Percentiles rank a stretch among this genome's conserved stretches.
Evolutionary conservation across 2,329 filamentous ascomycete genomes (phyloP).

Genomic region (Monilinia fructicola): DNA sequence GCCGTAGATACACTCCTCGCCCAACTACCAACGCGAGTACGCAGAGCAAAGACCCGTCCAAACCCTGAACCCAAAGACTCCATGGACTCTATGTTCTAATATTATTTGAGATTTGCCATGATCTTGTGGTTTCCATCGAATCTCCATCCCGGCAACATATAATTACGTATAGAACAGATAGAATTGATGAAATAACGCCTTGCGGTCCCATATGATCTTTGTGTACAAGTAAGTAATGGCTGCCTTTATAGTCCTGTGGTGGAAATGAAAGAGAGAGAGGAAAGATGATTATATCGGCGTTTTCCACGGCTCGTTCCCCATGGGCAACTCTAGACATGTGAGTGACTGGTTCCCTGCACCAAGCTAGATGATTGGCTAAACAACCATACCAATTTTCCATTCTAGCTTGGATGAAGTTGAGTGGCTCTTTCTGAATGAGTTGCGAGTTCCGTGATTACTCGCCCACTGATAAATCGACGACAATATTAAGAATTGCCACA

Average conservation of each 20-base stretch:
- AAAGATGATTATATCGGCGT: neutral
- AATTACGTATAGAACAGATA: too few species aligned
- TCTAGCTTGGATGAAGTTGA: neutral
- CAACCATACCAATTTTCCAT: neutral
- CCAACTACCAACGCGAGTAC: neutral
- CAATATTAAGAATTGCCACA: conserved; percentile 89
- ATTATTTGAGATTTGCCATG: neutral
- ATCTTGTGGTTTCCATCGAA: neutral
- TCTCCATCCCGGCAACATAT: neutral
- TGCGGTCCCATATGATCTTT: neutral
- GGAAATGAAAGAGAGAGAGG: neutral
- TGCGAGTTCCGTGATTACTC: conserved; percentile 26
- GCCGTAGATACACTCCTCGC: too few species aligned
- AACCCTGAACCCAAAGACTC: too few species aligned
- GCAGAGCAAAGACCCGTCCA: too few species aligned
- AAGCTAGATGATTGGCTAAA: neutral
- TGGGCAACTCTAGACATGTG: too few species aligned
- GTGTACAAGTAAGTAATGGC: neutral
- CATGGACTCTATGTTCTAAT: too few species aligned
- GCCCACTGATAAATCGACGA: conserved; percentile 85
- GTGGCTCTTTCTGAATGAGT: neutral
- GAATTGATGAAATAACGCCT: neutral
- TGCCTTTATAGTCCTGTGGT: neutral
- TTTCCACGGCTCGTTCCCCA: neutral
- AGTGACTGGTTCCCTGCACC: neutral